phyloP scores from a whole-genome alignment of 2,329 filamentous ascomycete genomes.

The Periconia digitata region DNA sequence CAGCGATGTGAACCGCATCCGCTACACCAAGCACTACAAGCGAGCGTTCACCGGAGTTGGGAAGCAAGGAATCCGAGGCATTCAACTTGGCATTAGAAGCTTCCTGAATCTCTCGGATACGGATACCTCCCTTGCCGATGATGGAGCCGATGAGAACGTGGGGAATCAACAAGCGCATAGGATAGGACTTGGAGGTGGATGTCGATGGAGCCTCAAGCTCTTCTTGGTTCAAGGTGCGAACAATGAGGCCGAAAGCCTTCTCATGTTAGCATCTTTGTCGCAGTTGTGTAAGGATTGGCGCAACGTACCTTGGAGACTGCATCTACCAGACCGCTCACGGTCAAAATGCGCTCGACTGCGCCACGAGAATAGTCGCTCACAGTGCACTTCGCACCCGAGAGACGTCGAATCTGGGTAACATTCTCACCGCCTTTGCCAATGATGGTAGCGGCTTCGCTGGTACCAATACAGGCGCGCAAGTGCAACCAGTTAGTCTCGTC shows the following conservation, averaged over 20 bases:
- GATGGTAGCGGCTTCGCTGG: slow-evolving; percentile 93
- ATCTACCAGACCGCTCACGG: slow-evolving; percentile 94
- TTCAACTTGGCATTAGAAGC: slow-evolving; percentile 95
- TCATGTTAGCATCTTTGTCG: slow-evolving; percentile 14
- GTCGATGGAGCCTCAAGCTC: slow-evolving; percentile 84
- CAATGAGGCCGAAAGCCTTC: slow-evolving; percentile 94
- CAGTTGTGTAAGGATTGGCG: slow-evolving; percentile 18
- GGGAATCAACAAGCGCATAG: slow-evolving; percentile 89
- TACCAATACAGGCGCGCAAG: slow-evolving; percentile 94
- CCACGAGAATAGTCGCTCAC: slow-evolving; percentile 98
- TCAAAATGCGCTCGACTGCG: slow-evolving; percentile 95
- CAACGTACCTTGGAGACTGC: slow-evolving; percentile 85
- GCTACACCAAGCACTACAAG: slow-evolving; percentile 96
- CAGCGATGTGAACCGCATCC: slow-evolving; percentile 97
- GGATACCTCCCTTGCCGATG: slow-evolving; percentile 93
- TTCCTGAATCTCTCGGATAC: slow-evolving; percentile 98
- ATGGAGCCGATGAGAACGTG: slow-evolving; percentile 98
- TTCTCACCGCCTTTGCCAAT: slow-evolving; percentile 99
- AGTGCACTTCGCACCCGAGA: slow-evolving; percentile 97
- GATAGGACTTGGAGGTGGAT: slow-evolving; percentile 94
- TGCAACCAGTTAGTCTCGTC: slow-evolving; percentile 98
- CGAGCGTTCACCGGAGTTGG: slow-evolving; percentile 94
- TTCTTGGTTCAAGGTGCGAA: slow-evolving; percentile 97
- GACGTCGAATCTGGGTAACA: slow-evolving; percentile 90
- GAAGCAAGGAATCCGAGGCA: slow-evolving; percentile 91